Percentiles rank a stretch among this genome's conserved stretches.
These are phyloP conservation scores for Chenopodium berlandieri DNA, from an alignment of 148 eudicot genomes.

Conservation along the genomic window DNA sequence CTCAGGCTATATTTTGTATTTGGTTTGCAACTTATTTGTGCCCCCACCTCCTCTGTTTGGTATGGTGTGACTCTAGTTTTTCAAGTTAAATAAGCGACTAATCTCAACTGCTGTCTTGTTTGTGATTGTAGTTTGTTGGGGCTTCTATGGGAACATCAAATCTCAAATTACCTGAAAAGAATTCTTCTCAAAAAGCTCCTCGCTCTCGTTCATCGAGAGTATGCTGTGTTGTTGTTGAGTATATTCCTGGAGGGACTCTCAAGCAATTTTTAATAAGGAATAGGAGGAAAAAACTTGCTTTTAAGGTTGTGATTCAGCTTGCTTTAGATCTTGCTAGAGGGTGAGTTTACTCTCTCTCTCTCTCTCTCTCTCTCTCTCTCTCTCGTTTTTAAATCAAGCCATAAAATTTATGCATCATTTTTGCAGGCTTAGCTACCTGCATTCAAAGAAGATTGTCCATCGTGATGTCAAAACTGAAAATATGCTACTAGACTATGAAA, in stretches of 20 bases:
- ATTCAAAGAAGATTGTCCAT: conserved; percentile 84
- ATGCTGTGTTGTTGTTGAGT: conserved; percentile 86
- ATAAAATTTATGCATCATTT: neutral
- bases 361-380: neutral
- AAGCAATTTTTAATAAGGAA: conserved; percentile 58
- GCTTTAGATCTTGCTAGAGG: conserved; percentile 88
- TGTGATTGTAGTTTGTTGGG: conserved; percentile 64
- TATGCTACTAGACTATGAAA: conserved; percentile 61
- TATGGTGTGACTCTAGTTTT: neutral
- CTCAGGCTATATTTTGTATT: neutral
- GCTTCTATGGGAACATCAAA: conserved; percentile 93
- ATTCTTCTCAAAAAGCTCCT: conserved; percentile 31
- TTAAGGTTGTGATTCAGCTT: conserved; percentile 67
- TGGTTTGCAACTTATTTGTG: neutral
- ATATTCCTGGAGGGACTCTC: conserved; percentile 69
- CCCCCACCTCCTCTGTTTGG: neutral
- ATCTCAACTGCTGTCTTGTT: neutral
- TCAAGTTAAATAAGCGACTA: neutral
- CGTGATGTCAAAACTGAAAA: conserved; percentile 95
- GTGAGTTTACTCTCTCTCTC: conserved; percentile 32
- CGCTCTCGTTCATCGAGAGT: conserved; percentile 54
- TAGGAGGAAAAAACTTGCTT: conserved; percentile 70
- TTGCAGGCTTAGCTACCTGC: conserved; percentile 69
- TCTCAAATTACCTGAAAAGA: conserved; percentile 63
- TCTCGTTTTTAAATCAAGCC: neutral